Conservation (phyloP, 495 filamentous ascomycete species). For the Umbilicaria muhlenbergii region DNA sequence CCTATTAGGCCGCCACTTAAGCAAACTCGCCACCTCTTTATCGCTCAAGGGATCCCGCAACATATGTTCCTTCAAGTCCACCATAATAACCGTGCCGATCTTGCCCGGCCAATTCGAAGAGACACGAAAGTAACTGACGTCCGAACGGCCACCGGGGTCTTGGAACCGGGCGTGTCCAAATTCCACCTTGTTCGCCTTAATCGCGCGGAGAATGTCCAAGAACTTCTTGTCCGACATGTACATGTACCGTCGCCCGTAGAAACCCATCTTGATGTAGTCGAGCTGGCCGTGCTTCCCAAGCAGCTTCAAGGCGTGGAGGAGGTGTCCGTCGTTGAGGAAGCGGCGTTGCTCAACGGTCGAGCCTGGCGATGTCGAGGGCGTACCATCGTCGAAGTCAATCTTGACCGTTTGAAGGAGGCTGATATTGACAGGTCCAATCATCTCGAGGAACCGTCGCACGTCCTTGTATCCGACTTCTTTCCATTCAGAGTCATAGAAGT, state of each 20-base stretch:
- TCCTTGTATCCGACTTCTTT: conserved; percentile 6
- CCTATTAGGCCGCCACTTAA: too few species aligned
- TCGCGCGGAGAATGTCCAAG: too few species aligned
- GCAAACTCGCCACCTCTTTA: too few species aligned
- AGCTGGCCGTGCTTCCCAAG: conserved; percentile 4
- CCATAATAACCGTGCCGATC: too few species aligned
- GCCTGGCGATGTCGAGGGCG: conserved; percentile 3
- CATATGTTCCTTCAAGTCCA: too few species aligned
- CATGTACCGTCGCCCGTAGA: conserved; percentile 2
- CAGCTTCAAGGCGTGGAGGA: conserved; percentile 5
- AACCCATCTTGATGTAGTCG: conserved; percentile 6
- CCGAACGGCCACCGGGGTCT: too few species aligned
- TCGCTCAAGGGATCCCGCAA: too few species aligned
- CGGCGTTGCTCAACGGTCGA: conserved; percentile 3
- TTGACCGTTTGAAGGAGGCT: conserved; percentile 2
- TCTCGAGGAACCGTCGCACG: conserved; percentile 6
- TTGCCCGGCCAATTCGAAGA: too few species aligned
- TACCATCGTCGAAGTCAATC: conserved; percentile 6
- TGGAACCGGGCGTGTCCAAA: too few species aligned
- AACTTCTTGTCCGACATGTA: too few species aligned
- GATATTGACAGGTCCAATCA: conserved; percentile 8
- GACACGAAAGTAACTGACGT: too few species aligned
- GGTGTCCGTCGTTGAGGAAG: conserved; percentile 5
- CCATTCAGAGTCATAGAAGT: conserved; percentile 2
- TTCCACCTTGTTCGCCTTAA: too few species aligned